Base-by-base conservation (phyloP, 805 yeast genomes). In the Spathaspora girioi region DNA sequence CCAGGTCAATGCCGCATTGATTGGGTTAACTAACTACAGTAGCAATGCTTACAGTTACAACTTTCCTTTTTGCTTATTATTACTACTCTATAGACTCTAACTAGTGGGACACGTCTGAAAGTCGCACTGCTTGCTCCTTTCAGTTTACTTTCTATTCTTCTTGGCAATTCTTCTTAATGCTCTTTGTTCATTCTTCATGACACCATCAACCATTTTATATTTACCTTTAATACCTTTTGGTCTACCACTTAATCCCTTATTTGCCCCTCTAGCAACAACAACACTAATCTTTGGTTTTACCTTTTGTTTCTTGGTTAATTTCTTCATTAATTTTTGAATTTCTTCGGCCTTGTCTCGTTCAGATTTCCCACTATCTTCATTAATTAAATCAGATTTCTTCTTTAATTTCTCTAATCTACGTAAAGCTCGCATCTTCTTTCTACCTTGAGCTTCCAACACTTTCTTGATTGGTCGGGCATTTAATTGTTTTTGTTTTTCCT, bases 141-240 rank as follows among this genome's bases (percentile, higher is more conserved):
- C n/a, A n/a, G n/a, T 40, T 23, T 46, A 73, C 67, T 86, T 86
- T 72, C 82, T 87, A 64, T 86, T 78, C 76, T 89, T 90, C 80
- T 92, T 94, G 23, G 90, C 87, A 59, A 92, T 89, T 67, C 98
- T 84, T 65, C 81, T 85, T 64, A 93, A 76, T 12, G 98, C 97
- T 59, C 99, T 79, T 78, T 87, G 92, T 73, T 94, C 99, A 69
- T 94, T 94, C 88, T 94, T 94, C 87, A 90, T 77, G 18, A 86
- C 89, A 78, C 98, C 98, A 72, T 94, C 99, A 60, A 94, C 98
- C 99, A 94, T 94, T 86, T 89, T 94, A 76, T 94, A 94, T 68
- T 89, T 91, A 73, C 99, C 99, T 70, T 85, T 90, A 59, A 94
- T 83, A 68, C 99, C 99, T 73, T 83, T 87, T 42, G 99, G 99